Evolutionary conservation across 164 flowering plant species (phyloP).

Genomic region (Nelumbo lutea): DNA sequence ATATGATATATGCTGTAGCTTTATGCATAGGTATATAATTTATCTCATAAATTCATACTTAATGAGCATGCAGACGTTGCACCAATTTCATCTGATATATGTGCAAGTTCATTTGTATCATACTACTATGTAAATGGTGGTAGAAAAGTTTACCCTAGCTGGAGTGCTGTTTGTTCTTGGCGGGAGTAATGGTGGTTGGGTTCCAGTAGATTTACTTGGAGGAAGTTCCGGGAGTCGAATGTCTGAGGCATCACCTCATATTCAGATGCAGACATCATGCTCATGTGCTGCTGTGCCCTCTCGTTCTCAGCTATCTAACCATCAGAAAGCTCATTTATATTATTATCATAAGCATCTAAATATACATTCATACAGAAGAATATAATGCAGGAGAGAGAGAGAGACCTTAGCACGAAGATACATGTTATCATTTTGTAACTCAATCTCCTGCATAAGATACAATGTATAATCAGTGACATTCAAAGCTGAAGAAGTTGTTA

Average conservation of each 20-base stretch:
- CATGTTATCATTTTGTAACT: constrained; percentile 78
- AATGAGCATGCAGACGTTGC: too few species aligned
- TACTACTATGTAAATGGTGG: too few species aligned
- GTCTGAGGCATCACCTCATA: constrained; percentile 45
- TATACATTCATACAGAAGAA: not conserved
- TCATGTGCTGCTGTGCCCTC: constrained; percentile 59
- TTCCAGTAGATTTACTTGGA: constrained; percentile 66
- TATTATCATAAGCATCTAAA: not conserved
- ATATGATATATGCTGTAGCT: too few species aligned
- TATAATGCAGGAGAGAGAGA: not conserved
- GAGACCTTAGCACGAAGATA: constrained; percentile 79
- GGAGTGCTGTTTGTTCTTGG: constrained; percentile 71
- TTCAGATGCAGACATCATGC: constrained; percentile 45
- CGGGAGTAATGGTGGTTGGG: constrained; percentile 45
- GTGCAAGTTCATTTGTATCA: too few species aligned
- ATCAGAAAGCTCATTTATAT: constrained; percentile 1
- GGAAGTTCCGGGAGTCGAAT: constrained; percentile 59
- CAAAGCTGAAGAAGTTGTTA: not conserved
- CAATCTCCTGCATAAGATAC: constrained; percentile 58
- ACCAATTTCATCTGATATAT: too few species aligned
- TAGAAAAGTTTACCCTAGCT: constrained; percentile 47
- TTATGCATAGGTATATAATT: too few species aligned
- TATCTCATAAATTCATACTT: too few species aligned
- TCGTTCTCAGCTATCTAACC: constrained; percentile 70
- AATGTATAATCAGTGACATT: not conserved